Evolutionary conservation across 1,284 basidiomycete genomes (phyloP), one percentile per base, ranked within the genome.

Genomic region (Austropuccinia psidii): DNA sequence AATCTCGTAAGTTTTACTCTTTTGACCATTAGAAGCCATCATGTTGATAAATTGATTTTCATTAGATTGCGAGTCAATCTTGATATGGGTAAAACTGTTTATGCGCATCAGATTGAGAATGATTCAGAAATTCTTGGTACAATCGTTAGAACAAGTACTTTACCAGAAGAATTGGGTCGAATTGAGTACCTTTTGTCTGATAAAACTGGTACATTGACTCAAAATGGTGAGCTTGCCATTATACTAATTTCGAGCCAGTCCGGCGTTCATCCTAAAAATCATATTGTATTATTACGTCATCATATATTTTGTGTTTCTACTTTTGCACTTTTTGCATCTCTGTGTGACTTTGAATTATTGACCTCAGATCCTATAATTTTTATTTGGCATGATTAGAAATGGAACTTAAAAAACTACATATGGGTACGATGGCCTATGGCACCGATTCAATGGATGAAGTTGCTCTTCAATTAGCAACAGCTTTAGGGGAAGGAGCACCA

Each of bases 51-150:
- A n/a, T n/a, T n/a, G n/a, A n/a, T n/a, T n/a, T 2, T 35, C 15
- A 31, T 19, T 76, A 97, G 93, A 84, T 84, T 99, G 66, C 90
- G 96, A 31, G 95, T 99, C 75, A 99, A 99, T 78, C 85, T 98
- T 62, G 96, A 99, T 81, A 98, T 99, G 94, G 96, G 95, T 75
- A 99, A 99, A 83, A 98, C 94, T 0, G 91, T 98, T 50, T 98
- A 98, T 78, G 92, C 93, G 0, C 88, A 90, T 57, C 91, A 95
- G 78, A 98, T 98, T 75, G 93, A 94, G 88, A 88, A 86, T 75
- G 96, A 99, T 81, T 79, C 79, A 50, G 93, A 98, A 81, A 98
- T 99, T 76, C 91, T 92, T 0, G 87, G 88, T 60, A 98, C 96
- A 1, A 95, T 98, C 75, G 96, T 98, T 2, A 86, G 96, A 33